Conservation (phyloP, 441 rosid genomes). For the Bocquillonia castaneifolia region DNA sequence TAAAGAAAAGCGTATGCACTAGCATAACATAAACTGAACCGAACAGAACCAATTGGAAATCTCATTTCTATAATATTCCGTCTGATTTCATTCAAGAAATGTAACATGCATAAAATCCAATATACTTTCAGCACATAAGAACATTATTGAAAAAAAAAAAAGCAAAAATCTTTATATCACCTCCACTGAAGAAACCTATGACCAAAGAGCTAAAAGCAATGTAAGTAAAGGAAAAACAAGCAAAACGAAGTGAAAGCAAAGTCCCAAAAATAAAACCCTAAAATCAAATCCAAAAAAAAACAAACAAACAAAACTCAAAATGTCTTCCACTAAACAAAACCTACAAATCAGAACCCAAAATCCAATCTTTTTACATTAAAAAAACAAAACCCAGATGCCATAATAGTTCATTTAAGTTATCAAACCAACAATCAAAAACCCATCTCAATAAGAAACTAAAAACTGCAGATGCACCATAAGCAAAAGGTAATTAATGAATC, state of each 20-base stretch:
- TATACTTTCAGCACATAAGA: not conserved
- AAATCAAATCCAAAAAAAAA: slow-evolving; percentile 5
- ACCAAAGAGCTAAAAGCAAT: not conserved
- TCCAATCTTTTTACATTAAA: slow-evolving; percentile 8
- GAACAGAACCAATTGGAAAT: too few relatives aligned
- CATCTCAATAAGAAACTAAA: not conserved
- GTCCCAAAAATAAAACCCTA: slow-evolving; percentile 15
- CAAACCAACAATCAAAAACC: slow-evolving; percentile 4
- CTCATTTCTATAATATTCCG: not conserved
- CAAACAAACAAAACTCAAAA: not conserved
- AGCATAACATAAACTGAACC: not conserved
- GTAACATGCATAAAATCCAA: not conserved
- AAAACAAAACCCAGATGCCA: slow-evolving; percentile 20
- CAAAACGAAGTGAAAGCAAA: slow-evolving; percentile 1
- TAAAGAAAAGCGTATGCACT: not conserved
- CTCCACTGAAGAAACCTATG: not conserved
- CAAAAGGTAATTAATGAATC: not conserved
- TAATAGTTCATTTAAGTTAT: not conserved
- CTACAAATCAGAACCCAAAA: slow-evolving; percentile 17
- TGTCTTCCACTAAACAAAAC: slow-evolving; percentile 10
- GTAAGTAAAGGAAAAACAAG: slow-evolving; percentile 5
- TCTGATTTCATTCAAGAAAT: not conserved
- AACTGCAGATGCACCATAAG: not conserved
- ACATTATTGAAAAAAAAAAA: too few relatives aligned
- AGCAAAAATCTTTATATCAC: not conserved